Evolutionary conservation across 2,329 filamentous ascomycete genomes (phyloP).

Genomic region (Pestalotiopsis sp.): DNA sequence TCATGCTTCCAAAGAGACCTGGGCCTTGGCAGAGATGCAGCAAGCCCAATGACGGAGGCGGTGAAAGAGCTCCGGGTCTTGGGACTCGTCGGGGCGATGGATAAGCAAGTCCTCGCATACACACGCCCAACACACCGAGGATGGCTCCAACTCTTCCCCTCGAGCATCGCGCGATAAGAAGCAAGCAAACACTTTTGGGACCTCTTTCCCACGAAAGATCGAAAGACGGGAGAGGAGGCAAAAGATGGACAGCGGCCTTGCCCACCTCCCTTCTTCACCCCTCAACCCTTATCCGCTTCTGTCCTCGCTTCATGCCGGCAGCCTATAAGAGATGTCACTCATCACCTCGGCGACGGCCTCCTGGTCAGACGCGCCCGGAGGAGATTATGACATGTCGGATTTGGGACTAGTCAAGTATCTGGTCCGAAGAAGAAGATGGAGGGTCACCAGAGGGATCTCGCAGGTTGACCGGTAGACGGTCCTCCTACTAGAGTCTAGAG

Average conservation of each 20-base stretch:
- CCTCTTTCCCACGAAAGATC: neutral
- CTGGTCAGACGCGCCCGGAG: neutral
- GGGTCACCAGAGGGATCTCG: neutral
- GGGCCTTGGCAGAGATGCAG: neutral
- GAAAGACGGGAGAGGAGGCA: neutral
- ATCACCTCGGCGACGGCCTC: neutral
- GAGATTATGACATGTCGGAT: neutral
- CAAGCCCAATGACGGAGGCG: neutral
- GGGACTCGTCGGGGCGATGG: neutral
- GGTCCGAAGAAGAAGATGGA: neutral
- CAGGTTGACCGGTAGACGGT: neutral
- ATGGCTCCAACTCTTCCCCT: neutral
- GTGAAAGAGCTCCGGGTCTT: neutral
- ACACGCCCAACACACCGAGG: neutral
- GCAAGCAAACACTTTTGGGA: neutral
- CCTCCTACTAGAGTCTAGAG: neutral
- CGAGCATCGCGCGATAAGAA: neutral
- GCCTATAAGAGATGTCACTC: neutral
- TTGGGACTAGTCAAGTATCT: neutral
- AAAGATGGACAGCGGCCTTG: neutral
- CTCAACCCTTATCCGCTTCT: neutral
- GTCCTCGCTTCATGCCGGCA: neutral
- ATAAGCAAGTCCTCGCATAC: neutral
- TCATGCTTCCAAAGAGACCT: neutral
- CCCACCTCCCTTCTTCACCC: neutral